phyloP scores from a whole-genome alignment of 106 monocot genomes.

The Allium fistulosum region DNA sequence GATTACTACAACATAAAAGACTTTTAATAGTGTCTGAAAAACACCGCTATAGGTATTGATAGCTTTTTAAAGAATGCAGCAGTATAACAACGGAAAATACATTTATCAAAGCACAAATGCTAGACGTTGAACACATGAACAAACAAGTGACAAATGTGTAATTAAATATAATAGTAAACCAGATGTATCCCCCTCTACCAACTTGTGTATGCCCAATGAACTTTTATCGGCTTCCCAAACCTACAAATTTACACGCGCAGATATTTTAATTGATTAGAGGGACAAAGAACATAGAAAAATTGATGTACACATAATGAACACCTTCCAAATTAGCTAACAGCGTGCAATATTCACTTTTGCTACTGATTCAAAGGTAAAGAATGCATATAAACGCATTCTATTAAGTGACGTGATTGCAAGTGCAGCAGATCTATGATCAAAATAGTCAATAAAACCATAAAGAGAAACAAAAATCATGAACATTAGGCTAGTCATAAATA shows the following conservation, averaged over 20 bases:
- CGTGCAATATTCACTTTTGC: background rate
- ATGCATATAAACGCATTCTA: slow-evolving; percentile 59
- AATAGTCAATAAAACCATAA: slow-evolving; percentile 77
- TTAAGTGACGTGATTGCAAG: slow-evolving; percentile 61
- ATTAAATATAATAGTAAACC: slow-evolving; percentile 19
- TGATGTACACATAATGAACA: background rate
- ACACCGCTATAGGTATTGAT: too few relatives aligned
- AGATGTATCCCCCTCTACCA: slow-evolving; percentile 73
- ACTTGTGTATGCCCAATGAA: slow-evolving; percentile 90
- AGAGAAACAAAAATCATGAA: background rate
- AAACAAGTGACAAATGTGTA: background rate
- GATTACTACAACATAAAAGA: too few relatives aligned
- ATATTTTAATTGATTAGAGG: background rate
- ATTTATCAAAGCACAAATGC: background rate
- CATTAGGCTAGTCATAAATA: background rate
- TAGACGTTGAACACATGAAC: background rate
- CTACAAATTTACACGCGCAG: slow-evolving; percentile 16
- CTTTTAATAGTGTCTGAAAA: too few relatives aligned
- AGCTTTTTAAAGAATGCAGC: too few relatives aligned
- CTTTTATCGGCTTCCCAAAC: slow-evolving; percentile 82
- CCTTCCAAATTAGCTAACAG: too few relatives aligned
- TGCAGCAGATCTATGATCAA: slow-evolving; percentile 65
- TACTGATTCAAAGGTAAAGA: background rate
- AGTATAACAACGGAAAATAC: too few relatives aligned
- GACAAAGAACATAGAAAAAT: background rate